Evolutionary conservation across 2,329 filamentous ascomycete genomes (phyloP).

Genomic region (Ceratocystis huliohia): DNA sequence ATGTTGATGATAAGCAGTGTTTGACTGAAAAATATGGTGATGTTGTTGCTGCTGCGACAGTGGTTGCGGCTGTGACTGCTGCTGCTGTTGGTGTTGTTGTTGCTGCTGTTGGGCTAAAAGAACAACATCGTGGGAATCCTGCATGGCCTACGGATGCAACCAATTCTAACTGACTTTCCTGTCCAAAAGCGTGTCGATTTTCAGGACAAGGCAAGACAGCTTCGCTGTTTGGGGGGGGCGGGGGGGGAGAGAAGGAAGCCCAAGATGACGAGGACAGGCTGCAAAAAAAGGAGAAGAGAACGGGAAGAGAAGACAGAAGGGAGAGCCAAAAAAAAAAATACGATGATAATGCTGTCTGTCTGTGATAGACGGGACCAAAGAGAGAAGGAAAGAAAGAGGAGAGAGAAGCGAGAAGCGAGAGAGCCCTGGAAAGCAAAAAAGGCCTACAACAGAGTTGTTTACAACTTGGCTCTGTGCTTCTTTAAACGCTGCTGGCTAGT

Average conservation of each 20-base stretch:
- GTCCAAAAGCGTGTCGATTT: background rate
- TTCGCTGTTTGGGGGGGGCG: background rate
- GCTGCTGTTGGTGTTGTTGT: constrained; percentile 24
- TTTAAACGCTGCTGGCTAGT: too few relatives aligned
- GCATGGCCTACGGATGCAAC: constrained; percentile 16
- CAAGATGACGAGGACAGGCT: background rate
- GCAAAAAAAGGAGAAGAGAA: background rate
- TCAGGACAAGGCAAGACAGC: background rate
- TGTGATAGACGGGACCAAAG: background rate
- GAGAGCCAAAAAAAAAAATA: background rate
- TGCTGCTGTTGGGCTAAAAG: constrained; percentile 18
- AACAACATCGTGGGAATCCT: constrained; percentile 20
- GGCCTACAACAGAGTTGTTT: background rate
- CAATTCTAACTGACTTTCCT: background rate
- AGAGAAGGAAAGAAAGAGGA: background rate
- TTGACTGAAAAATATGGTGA: background rate
- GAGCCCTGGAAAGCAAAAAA: background rate
- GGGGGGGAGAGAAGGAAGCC: background rate
- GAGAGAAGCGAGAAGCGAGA: background rate
- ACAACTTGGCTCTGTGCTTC: too few relatives aligned
- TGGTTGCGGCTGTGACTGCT: constrained; percentile 24
- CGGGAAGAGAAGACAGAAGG: background rate
- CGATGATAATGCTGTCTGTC: background rate
- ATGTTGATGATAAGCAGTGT: constrained; percentile 6
- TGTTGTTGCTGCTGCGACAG: constrained; percentile 20